Evolutionary conservation across 495 filamentous ascomycete genomes (phyloP), one percentile per base, ranked within the genome.

Genomic region (Hypoxylon lenormandii): DNA sequence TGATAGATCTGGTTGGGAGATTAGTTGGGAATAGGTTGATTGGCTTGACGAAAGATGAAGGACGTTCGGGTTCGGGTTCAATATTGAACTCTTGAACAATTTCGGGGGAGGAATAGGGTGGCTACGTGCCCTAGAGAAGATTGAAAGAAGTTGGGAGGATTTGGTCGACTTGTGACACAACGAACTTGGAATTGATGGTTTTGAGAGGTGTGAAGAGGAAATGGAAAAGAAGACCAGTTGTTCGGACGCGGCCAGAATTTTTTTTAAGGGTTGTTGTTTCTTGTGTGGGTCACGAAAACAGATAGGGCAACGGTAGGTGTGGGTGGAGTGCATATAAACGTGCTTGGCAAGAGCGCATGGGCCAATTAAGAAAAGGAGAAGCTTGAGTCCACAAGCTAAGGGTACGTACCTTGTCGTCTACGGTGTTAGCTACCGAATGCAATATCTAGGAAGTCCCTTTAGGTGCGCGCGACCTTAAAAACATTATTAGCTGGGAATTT

Each of bases 71-170:
- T 77, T 69, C 46, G 43, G 60, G 68, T 74, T 76, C 72, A 77
- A 68, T 64, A 70, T 81, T 83, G 79, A 81, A 84, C 83, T 85
- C 81, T 85, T 82, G 83, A 80, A 76, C 71, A 81, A 78, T 72
- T 77, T 76, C 81, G 81, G 83, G 84, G 84, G 85, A 82, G 80
- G 66, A 84, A 84, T 84, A 93, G 91, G 91, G 91, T 92, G 91
- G 91, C 91, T 94, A 84, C 77, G 90, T 91, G 91, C 91, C 91
- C 91, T 92, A 94, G 90, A 91, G 82, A 82, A 82, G 74, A 69
- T 76, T 82, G 74, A 73, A 33, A 58, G 73, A 72, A 74, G 66
- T 68, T 70, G 73, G 64, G 70, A 62, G 68, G 64, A 70, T 76
- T 74, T 72, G 74, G 73, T 73, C 72, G 69, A 73, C 67, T 75